These are phyloP conservation scores for Pholiota microspora DNA, from an alignment of 768 basidiomycete genomes.

Conservation along the genomic window DNA sequence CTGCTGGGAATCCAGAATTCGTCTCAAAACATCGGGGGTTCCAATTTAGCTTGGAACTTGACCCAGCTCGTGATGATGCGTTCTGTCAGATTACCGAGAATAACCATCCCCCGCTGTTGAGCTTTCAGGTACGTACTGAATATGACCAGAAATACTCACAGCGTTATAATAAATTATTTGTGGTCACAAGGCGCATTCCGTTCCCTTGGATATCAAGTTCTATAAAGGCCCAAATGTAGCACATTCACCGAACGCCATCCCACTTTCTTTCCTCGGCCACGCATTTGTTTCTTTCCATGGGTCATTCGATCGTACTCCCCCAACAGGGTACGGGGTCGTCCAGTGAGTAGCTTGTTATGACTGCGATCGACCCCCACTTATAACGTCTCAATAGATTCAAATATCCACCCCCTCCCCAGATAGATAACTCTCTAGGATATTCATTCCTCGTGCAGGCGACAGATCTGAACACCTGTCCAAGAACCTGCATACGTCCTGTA, in stretches of 20 bases:
- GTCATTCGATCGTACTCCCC: constrained; percentile 37
- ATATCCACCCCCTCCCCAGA: constrained; percentile 19
- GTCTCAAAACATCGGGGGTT: constrained; percentile 26
- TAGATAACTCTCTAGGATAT: constrained; percentile 15
- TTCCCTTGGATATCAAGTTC: constrained; percentile 46
- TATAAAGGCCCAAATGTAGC: constrained; percentile 16
- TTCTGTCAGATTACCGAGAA: constrained; percentile 33
- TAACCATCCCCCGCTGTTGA: constrained; percentile 35
- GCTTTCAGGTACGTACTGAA: constrained; percentile 33
- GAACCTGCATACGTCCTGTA: constrained; percentile 42
- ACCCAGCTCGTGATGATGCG: constrained; percentile 26
- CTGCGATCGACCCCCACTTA: neutral
- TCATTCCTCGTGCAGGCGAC: constrained; percentile 38
- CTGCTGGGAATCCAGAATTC: constrained; percentile 37
- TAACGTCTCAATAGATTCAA: constrained; percentile 20
- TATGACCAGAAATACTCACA: neutral
- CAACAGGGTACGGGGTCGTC: constrained; percentile 47
- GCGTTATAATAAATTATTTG: neutral
- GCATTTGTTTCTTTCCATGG: constrained; percentile 48
- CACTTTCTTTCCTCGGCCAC: constrained; percentile 26
- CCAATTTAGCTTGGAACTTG: constrained; percentile 38
- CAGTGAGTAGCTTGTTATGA: constrained; percentile 22
- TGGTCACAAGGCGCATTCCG: constrained; percentile 40
- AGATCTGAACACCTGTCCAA: constrained; percentile 35
- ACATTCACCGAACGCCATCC: constrained; percentile 21